These are phyloP conservation scores for Mycena pura DNA, from an alignment of 768 basidiomycete species.

Conservation along the genomic window DNA sequence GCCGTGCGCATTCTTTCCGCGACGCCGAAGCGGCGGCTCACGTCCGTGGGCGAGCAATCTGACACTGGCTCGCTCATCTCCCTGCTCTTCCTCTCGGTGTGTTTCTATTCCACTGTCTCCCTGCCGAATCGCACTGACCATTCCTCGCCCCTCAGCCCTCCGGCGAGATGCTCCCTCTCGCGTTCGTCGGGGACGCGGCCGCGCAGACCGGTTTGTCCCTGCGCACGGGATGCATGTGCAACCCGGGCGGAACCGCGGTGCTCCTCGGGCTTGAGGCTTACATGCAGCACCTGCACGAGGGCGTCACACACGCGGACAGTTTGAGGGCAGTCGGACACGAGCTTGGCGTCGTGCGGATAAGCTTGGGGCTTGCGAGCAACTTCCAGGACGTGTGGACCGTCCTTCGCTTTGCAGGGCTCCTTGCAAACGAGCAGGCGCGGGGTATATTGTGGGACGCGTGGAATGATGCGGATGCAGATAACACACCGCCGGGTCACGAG, in stretches of 20 bases:
- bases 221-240: slow-evolving; percentile 87
- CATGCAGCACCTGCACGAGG: slow-evolving; percentile 65
- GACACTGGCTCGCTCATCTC: slow-evolving; percentile 70
- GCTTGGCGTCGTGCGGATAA: slow-evolving; percentile 76
- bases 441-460: background rate
- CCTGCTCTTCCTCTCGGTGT: slow-evolving; percentile 65
- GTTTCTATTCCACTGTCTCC: slow-evolving; percentile 28
- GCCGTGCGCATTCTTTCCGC: slow-evolving; percentile 75
- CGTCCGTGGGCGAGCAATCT: slow-evolving; percentile 64
- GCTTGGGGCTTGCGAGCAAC: slow-evolving; percentile 78
- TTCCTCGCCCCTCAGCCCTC: slow-evolving; percentile 52
- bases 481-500: no score
- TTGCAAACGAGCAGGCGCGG: slow-evolving; percentile 46
- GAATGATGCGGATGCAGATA: no score
- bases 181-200: slow-evolving; percentile 75
- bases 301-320: slow-evolving; percentile 65
- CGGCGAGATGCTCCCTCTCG: slow-evolving; percentile 71
- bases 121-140: background rate
- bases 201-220: slow-evolving; percentile 70
- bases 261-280: slow-evolving; percentile 69
- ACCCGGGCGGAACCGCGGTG: slow-evolving; percentile 80
- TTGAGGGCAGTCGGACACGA: slow-evolving; percentile 66
- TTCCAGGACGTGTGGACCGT: slow-evolving; percentile 76
- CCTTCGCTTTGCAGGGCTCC: slow-evolving; percentile 51
- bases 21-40: slow-evolving; percentile 57